phyloP scores from a whole-genome alignment of 2,329 filamentous ascomycete genomes.

The Coniochaeta sp. region DNA sequence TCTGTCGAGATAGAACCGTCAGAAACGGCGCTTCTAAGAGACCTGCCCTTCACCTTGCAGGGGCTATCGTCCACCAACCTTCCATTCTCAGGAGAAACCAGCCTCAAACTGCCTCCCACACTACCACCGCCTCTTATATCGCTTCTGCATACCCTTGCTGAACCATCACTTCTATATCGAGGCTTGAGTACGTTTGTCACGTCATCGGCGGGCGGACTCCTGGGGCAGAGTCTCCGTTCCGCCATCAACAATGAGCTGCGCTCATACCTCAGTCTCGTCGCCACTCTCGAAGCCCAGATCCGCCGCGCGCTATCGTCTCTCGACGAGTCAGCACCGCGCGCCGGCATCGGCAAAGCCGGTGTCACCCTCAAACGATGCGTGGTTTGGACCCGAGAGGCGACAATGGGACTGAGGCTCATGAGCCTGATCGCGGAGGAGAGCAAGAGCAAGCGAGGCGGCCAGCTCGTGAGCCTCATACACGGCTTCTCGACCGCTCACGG shows the following conservation, averaged over 20 bases:
- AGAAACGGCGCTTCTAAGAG: conserved; percentile 62
- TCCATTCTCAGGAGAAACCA: conserved; percentile 62
- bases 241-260: conserved; percentile 79
- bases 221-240: conserved; percentile 85
- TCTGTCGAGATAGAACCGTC: conserved; percentile 51
- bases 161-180: conserved; percentile 88
- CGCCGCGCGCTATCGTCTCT: conserved; percentile 69
- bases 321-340: conserved; percentile 59
- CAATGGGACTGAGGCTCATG: conserved; percentile 90
- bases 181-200: conserved; percentile 76
- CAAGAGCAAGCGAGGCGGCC: conserved; percentile 73
- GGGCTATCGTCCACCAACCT: conserved; percentile 83
- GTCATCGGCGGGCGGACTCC: conserved; percentile 71
- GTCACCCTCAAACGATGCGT: conserved; percentile 94
- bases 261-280: conserved; percentile 84
- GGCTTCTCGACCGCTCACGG: conserved; percentile 89
- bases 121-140: conserved; percentile 81
- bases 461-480: conserved; percentile 90
- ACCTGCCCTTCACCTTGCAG: conserved; percentile 88
- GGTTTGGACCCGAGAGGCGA: conserved; percentile 95
- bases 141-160: conserved; percentile 80
- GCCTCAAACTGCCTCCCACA: conserved; percentile 67
- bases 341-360: conserved; percentile 73
- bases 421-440: conserved; percentile 91
- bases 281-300: conserved; percentile 88